These are phyloP conservation scores for Marchantia polymorpha DNA, from an alignment of 225 moss, liverwort and hornwort species.

Conservation along the genomic window DNA sequence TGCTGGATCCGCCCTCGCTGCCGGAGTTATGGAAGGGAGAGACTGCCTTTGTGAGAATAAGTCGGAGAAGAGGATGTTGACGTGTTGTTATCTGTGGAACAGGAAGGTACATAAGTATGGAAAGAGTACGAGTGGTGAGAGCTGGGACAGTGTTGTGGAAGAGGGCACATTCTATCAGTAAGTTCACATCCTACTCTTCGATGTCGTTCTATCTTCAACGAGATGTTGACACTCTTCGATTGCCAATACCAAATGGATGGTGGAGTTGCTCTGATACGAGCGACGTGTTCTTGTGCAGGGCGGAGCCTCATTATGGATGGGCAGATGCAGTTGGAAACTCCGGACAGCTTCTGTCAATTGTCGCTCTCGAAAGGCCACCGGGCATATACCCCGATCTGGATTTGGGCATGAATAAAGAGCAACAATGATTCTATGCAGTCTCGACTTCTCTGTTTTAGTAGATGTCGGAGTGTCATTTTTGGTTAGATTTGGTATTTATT, in stretches of 20 bases:
- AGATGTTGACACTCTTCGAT: too few species aligned
- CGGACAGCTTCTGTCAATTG: constrained; percentile 75
- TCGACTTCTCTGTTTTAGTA: neutral
- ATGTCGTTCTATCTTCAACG: neutral
- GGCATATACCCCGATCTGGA: constrained; percentile 81
- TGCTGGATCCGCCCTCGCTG: too few species aligned
- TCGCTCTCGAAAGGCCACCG: constrained; percentile 66
- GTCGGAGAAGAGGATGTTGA: too few species aligned
- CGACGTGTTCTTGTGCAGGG: constrained; percentile 42
- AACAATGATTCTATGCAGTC: constrained; percentile 10
- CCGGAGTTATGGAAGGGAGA: too few species aligned
- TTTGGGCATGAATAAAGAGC: constrained; percentile 52
- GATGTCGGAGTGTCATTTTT: constrained; percentile 22
- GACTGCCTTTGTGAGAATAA: too few species aligned
- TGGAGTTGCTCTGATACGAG: neutral
- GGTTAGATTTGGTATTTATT: constrained; percentile 16
- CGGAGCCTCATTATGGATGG: constrained; percentile 95
- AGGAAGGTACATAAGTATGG: constrained; percentile 97
- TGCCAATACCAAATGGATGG: too few species aligned
- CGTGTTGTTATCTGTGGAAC: constrained; percentile 1
- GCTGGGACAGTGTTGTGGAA: constrained; percentile 90
- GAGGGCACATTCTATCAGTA: constrained; percentile 95
- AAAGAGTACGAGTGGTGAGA: constrained; percentile 90
- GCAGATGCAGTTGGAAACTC: constrained; percentile 93
- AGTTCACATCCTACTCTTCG: constrained; percentile 5